Evolutionary conservation across 176 grass and related monocot species (phyloP), one percentile per base, ranked within the genome.

Genomic region (Phragmites australis): DNA sequence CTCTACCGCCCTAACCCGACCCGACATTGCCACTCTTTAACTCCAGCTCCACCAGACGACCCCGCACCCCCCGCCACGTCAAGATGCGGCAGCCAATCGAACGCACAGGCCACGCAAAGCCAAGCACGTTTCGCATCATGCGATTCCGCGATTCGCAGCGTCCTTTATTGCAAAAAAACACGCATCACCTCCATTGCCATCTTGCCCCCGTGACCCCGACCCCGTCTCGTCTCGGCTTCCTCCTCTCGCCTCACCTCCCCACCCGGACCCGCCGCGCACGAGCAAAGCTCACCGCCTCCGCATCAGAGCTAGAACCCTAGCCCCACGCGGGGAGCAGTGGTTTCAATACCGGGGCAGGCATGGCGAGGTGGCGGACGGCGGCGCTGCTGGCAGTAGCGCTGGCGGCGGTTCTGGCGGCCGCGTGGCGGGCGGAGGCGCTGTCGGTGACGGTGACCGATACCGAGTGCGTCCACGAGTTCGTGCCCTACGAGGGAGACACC

Each of bases 401-500:
- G 71, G 63, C 89, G 69, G 65, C 81, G 46, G 72, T 49, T 44
- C 68, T 67, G 27, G 68, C 72, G 56, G 72, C 72, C 9, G 78
- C 62, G 19, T 25, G 75, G 77, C 80, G 51, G 25, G 82, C 75
- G 43, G 74, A 81, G 32, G 92, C 88, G 39, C 84, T 99, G 3
- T 99, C 96, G 39, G 81, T 99, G 31, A 99, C 96, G 41, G 92
- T 99, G 27, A 93, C 88, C 15, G 92, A 99, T 23, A 87, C 86
- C 47, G 96, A 99, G 85, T 99, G 96, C 86, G 81, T 99, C 65
- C 93, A 99, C 77, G 96, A 99, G 87, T 99, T 91, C 86, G 92
- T 99, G 29, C 90, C 90, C 48, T 99, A 99, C 82, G 96, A 99
- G 66, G 96, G 92, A 19, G 96, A 99, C 59, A 82, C 90, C 37